Base-by-base conservation (phyloP, 176 grass and related monocot genomes). In the Musa acuminata region DNA sequence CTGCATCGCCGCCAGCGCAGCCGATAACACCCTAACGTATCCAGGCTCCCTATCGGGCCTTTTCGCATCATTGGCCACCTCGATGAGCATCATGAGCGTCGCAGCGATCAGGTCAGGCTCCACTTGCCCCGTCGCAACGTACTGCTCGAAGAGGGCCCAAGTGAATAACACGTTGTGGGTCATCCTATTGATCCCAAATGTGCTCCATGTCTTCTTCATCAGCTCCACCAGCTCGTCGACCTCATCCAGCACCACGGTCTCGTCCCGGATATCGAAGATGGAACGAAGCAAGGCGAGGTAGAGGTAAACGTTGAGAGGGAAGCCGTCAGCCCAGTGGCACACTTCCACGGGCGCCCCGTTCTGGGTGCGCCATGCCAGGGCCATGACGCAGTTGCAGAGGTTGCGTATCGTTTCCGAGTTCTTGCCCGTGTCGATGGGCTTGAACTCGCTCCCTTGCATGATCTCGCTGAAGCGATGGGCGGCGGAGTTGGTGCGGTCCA, bases 161-260 rank as follows among this genome's bases (percentile, higher is more conserved):
- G 88, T 75, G 72, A 99, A 79, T 78, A 90, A 99, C 53, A 85
- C 86, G 60, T 79, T 91, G 84, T 94, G 90, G 55, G 94, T 22
- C 49, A 74, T 43, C 82, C 82, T 76, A 72, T 70, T 88, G 49
- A 99, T 74, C 20, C 95, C 86, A 0, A 99, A 80, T 51, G 75
- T 91, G 4, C 78, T 67, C 90, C 90, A 99, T 23, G 90, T 94
- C 90, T 88, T 93, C 88, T 81, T 94, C 82, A 99, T 89, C 53
- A 99, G 81, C 84, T 99, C 95, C 8, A 94, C 72, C 17, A 99
- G 74, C 90, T 94, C 95, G 73, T 99, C 90, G 0, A 99, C 90
- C 82, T 99, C 90, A 65, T 99, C 95, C 7, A 99, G 68, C 49
- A 99, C 86, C 0, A 94, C 76, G 23, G 88, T 94, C 72, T 74